A percentile compares a stretch with the other conserved stretches of the same genome.
Evolutionary conservation across 169 alveolate genomes (phyloP).

Genomic region (Besnoitia besnoiti): DNA sequence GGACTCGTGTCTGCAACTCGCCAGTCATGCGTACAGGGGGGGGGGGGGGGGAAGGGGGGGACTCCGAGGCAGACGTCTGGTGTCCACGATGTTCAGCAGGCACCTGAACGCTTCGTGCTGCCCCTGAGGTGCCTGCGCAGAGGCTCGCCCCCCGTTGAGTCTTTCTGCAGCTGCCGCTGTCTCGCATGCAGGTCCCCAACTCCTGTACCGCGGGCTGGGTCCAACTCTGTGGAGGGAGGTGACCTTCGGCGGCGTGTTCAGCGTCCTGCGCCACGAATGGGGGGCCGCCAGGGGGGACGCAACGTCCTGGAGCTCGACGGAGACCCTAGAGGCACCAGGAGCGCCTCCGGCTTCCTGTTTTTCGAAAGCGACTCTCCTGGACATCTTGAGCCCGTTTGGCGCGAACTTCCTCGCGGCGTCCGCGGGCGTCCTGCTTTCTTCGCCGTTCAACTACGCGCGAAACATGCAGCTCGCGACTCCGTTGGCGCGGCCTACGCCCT

Average conservation of each 20-base stretch:
- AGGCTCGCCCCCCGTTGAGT: no score
- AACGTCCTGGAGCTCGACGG: not conserved
- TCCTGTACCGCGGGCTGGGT: slow-evolving; percentile 1
- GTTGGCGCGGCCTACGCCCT: not conserved
- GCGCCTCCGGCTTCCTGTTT: not conserved
- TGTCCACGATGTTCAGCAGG: no score
- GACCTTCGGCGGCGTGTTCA: slow-evolving; percentile 8
- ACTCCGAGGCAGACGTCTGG: no score
- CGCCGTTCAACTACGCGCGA: slow-evolving; percentile 61
- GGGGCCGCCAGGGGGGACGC: not conserved
- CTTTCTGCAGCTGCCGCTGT: no score
- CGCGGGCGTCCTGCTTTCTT: slow-evolving; percentile 53
- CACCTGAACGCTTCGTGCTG: no score
- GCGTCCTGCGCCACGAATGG: not conserved
- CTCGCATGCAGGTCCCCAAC: not conserved
- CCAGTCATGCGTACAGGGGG: no score
- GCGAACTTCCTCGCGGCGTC: slow-evolving; percentile 55
- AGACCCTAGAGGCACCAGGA: not conserved
- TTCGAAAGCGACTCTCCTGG: not conserved
- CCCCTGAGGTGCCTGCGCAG: no score
- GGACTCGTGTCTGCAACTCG: no score
- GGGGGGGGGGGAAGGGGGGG: no score
- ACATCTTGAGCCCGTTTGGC: slow-evolving; percentile 1
- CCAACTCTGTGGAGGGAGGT: not conserved
- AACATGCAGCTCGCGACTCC: slow-evolving; percentile 57